These are phyloP conservation scores for Blastobotrys muscicola DNA, from an alignment of 805 yeast species.

Conservation along the genomic window DNA sequence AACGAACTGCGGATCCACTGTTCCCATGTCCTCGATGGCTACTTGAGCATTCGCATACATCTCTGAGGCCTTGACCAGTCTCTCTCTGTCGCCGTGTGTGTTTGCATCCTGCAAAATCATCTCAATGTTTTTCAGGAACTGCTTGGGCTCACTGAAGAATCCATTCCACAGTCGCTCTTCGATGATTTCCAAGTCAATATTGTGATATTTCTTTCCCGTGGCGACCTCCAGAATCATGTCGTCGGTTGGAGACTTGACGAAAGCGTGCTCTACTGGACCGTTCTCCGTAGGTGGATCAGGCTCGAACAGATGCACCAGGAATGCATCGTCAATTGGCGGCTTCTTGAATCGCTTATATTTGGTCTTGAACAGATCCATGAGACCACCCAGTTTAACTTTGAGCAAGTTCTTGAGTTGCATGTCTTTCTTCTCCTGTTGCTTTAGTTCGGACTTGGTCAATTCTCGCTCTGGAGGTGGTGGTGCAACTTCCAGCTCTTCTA, in stretches of 20 bases:
- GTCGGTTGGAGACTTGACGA: conserved; percentile 33
- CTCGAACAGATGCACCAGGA: conserved; percentile 70
- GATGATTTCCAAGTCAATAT: conserved; percentile 88
- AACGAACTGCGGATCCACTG: conserved; percentile 49
- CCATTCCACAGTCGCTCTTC: conserved; percentile 98
- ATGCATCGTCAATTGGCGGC: conserved; percentile 75
- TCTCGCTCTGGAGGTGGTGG: conserved; percentile 29
- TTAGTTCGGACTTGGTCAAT: conserved; percentile 36
- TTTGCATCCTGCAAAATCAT: conserved; percentile 73
- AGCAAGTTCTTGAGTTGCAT: conserved; percentile 75
- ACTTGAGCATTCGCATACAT: conserved; percentile 96
- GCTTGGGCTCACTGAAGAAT: conserved; percentile 83
- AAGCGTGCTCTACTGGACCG: conserved; percentile 18
- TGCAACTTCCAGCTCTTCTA: conserved; percentile 34
- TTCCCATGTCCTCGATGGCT: conserved; percentile 73
- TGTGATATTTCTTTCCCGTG: conserved; percentile 63
- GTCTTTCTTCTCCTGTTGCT: conserved; percentile 49
- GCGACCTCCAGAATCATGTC: conserved; percentile 74
- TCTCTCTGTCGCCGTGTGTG: conserved; percentile 71
- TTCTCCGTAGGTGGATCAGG: conserved; percentile 30
- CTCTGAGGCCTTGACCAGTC: conserved; percentile 74
- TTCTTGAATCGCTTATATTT: conserved; percentile 85
- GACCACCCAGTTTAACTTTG: conserved; percentile 74
- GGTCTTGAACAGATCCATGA: conserved; percentile 82
- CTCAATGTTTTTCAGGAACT: conserved; percentile 75